Evolutionary conservation across 1,284 basidiomycete species (phyloP).

Genomic region (Ganoderma resinaceum): DNA sequence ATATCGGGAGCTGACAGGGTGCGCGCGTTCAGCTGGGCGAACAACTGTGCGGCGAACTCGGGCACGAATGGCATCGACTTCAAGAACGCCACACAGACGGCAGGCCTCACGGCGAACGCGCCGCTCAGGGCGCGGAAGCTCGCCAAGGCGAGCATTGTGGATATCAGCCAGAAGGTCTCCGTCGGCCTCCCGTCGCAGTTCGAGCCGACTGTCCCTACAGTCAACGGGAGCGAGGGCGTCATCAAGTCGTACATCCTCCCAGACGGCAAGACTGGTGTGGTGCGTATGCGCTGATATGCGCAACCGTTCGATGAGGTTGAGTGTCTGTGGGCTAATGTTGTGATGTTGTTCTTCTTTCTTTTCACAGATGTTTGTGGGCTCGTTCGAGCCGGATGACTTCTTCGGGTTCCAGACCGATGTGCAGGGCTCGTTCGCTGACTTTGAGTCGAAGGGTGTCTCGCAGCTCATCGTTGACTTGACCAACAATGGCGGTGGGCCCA

Average conservation of each 20-base stretch:
- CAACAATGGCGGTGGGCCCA: slow-evolving; percentile 60
- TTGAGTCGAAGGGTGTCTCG: slow-evolving; percentile 56
- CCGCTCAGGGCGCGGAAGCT: slow-evolving; percentile 32
- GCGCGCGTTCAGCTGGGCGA: slow-evolving; percentile 55
- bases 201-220: slow-evolving; percentile 53
- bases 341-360: background rate
- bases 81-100: slow-evolving; percentile 33
- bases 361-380: slow-evolving; percentile 66
- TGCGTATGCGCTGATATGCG: slow-evolving; percentile 29
- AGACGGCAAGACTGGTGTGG: slow-evolving; percentile 67
- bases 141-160: slow-evolving; percentile 52
- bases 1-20: background rate
- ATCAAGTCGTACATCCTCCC: slow-evolving; percentile 67
- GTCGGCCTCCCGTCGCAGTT: slow-evolving; percentile 58
- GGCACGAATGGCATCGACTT: slow-evolving; percentile 64
- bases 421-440: slow-evolving; percentile 51
- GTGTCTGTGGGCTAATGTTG: background rate
- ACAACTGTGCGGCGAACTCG: slow-evolving; percentile 63
- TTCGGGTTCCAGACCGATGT: slow-evolving; percentile 61
- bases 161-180: slow-evolving; percentile 44
- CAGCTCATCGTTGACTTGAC: slow-evolving; percentile 66
- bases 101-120: slow-evolving; percentile 6
- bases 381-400: slow-evolving; percentile 56
- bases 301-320: background rate
- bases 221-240: slow-evolving; percentile 56